Base-by-base conservation (phyloP, 495 filamentous ascomycete species). In the Aspergillus indologenus region DNA sequence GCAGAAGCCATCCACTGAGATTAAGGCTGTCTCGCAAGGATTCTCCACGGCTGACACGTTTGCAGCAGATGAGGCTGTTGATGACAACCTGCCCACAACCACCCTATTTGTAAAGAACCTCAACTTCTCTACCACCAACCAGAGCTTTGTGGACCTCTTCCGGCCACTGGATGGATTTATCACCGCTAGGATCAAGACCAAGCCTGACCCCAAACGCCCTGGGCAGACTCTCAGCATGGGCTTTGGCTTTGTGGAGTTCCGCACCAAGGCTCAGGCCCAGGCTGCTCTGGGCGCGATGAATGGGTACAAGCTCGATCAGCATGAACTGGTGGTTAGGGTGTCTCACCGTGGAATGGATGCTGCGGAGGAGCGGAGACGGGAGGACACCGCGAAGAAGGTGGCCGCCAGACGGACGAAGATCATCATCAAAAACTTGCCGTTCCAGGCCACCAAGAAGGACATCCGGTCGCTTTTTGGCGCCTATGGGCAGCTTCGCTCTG, bases 391-490 rank as follows among this genome's bases (percentile, higher is more conserved):
- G 56, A 94, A 91, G 79, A 91, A 89, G 70, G 68, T 83, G 17
- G 83, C 86, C 3, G 83, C 81, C 22, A 83, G 84, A 64, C 81
- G 84, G 53, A 96, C 92, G 31, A 97, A 98, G 79, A 86, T 99
- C 65, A 88, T 98, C 71, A 90, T 98, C 79, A 98, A 98, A 80
- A 99, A 99, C 78, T 75, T 99, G 68, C 94, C 94, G 9, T 99
- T 99, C 77, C 90, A 98, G 74, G 87, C 89, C 11, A 88, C 85
- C 45, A 96, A 96, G 80, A 92, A 94, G 69, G 95, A 99, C 64
- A 79, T 99, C 29, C 83, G 89, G 44, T 78, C 86, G 17, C 79
- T 99, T 11, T 90, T 99, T 70, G 85, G 89, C 47, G 80, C 89
- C 18, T 99, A 96, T 69, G 94, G 95, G 19, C 88, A 95, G 65